These are phyloP conservation scores for Cymbopogon citratus DNA, from an alignment of 176 grass and related monocot genomes.

Conservation along the genomic window DNA sequence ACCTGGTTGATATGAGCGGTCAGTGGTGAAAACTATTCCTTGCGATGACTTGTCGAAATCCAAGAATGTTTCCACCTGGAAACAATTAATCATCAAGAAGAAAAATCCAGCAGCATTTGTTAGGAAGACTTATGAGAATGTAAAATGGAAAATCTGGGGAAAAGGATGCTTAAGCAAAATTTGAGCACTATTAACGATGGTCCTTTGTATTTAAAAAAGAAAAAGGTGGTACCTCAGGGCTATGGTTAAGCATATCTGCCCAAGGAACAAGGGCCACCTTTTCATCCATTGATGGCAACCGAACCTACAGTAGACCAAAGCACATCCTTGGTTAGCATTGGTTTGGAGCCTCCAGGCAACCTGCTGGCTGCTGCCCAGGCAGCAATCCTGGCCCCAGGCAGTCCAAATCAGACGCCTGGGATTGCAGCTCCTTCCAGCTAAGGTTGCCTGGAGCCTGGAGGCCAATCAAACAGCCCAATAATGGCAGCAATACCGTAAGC, in stretches of 20 bases:
- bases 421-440: too few relatives aligned
- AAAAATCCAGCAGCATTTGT: neutral
- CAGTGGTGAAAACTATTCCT: slow-evolving; percentile 89
- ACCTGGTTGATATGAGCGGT: slow-evolving; percentile 90
- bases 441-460: too few relatives aligned
- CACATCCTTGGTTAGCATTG: neutral
- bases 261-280: slow-evolving; percentile 92
- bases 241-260: slow-evolving; percentile 99
- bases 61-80: slow-evolving; percentile 92
- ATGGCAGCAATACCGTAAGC: neutral
- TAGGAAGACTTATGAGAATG: slow-evolving; percentile 1
- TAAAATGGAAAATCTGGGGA: neutral
- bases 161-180: neutral
- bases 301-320: slow-evolving; percentile 51
- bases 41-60: slow-evolving; percentile 87
- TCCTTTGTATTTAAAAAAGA: neutral
- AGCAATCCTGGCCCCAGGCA: too few relatives aligned
- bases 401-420: too few relatives aligned
- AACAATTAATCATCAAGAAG: slow-evolving; percentile 31
- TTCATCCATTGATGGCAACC: slow-evolving; percentile 93
- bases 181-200: neutral
- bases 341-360: too few relatives aligned
- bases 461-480: neutral
- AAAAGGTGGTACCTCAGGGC: slow-evolving; percentile 63
- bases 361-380: too few relatives aligned